Conservation (phyloP, 148 eudicot species). For the Limonium bicolor region DNA sequence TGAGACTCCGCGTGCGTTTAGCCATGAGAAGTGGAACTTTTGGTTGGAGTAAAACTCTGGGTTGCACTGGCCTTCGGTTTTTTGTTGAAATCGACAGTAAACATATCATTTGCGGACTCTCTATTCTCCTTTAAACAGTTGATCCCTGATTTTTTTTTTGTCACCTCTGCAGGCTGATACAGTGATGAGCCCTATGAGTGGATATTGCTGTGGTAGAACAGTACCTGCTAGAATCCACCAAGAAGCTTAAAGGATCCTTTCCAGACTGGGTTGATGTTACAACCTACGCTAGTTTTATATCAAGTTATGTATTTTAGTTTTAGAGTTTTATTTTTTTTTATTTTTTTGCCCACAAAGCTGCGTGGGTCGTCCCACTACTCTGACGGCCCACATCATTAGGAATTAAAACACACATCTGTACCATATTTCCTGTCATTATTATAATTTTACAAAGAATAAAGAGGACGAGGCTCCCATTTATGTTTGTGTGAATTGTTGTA, state of each 20-base stretch:
- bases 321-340: background rate
- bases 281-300: slow-evolving; percentile 65
- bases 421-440: too few species aligned
- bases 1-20: slow-evolving; percentile 76
- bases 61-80: background rate
- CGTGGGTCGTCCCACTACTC: too few species aligned
- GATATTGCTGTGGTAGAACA: slow-evolving; percentile 76
- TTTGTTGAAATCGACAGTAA: background rate
- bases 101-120: too few species aligned
- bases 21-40: slow-evolving; percentile 72
- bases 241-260: slow-evolving; percentile 46
- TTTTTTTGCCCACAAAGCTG: too few species aligned
- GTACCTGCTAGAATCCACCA: slow-evolving; percentile 34
- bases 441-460: too few species aligned
- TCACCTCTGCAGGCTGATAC: slow-evolving; percentile 43
- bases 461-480: too few species aligned
- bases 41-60: slow-evolving; percentile 73
- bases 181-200: slow-evolving; percentile 56
- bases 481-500: too few species aligned
- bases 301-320: slow-evolving; percentile 52
- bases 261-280: slow-evolving; percentile 79
- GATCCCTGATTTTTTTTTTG: background rate
- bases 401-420: too few species aligned
- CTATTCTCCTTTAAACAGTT: too few species aligned
- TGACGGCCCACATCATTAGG: too few species aligned